A percentile compares a stretch with the other conserved stretches of the same genome.
phyloP scores from a whole-genome alignment of 2,329 filamentous ascomycete genomes.

The Macrophomina phaseolina region DNA sequence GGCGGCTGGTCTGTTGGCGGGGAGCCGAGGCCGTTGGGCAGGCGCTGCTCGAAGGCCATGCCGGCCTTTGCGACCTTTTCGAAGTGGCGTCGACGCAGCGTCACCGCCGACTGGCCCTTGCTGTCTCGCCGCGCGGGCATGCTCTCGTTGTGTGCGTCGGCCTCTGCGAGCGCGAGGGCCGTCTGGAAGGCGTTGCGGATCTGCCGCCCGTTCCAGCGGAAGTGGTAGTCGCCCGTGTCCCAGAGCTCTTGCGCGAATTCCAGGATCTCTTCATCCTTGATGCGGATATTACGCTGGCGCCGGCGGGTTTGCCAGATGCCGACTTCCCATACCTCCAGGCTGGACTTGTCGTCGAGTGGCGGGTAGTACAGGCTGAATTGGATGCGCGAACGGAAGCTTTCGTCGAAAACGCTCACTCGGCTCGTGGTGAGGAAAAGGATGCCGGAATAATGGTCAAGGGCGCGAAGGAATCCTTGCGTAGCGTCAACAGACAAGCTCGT shows the following conservation, averaged over 20 bases:
- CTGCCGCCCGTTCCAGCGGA: constrained; percentile 32
- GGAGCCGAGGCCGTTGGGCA: neutral
- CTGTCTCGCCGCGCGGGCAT: neutral
- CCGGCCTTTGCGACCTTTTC: neutral
- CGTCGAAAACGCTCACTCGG: constrained; percentile 38
- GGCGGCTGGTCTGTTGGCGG: neutral
- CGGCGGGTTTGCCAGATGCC: neutral
- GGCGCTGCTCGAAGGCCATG: neutral
- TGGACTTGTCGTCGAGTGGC: neutral
- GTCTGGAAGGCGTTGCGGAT: constrained; percentile 34
- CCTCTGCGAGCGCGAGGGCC: constrained; percentile 31
- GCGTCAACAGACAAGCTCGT: no score
- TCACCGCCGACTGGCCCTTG: neutral
- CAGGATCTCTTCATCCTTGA: constrained; percentile 24
- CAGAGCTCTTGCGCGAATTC: constrained; percentile 23
- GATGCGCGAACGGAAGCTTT: constrained; percentile 24
- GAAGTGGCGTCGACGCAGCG: neutral
- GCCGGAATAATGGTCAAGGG: constrained; percentile 30
- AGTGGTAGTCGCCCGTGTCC: neutral
- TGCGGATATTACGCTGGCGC: constrained; percentile 9
- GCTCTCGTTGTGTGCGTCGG: constrained; percentile 14
- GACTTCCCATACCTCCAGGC: neutral
- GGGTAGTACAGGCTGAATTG: constrained; percentile 28
- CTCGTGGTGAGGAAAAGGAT: constrained; percentile 45
- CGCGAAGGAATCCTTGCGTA: constrained; percentile 28